A percentile compares a stretch with the other conserved stretches of the same genome.
Conservation (phyloP, 129 eudicot genomes). For the Erigeron canadensis region DNA sequence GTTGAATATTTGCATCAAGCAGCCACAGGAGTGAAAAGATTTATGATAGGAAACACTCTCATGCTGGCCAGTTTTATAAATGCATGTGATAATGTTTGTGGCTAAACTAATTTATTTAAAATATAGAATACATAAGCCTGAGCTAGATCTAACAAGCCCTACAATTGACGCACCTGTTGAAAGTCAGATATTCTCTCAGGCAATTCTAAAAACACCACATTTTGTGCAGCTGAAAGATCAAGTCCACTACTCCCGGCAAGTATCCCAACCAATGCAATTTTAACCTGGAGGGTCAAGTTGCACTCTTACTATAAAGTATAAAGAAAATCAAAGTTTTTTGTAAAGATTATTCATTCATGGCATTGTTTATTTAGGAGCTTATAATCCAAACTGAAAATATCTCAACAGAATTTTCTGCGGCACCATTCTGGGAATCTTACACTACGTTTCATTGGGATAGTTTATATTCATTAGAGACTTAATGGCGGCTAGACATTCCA, state of each 20-base stretch:
- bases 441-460: background rate
- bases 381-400: background rate
- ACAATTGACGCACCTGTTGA: slow-evolving; percentile 54
- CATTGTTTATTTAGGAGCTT: background rate
- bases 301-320: background rate
- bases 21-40: slow-evolving; percentile 4
- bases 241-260: slow-evolving; percentile 91
- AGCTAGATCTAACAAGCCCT: background rate
- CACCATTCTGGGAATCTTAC: slow-evolving; percentile 4
- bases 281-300: slow-evolving; percentile 50
- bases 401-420: background rate
- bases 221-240: slow-evolving; percentile 73
- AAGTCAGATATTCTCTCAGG: slow-evolving; percentile 66
- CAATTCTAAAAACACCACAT: slow-evolving; percentile 89
- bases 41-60: slow-evolving; percentile 18
- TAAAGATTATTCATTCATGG: background rate
- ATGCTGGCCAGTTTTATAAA: slow-evolving; percentile 1
- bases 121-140: slow-evolving; percentile 8
- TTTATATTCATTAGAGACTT: slow-evolving; percentile 9
- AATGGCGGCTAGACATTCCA: background rate
- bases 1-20: slow-evolving; percentile 27
- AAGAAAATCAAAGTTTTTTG: background rate
- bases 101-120: background rate
- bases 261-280: slow-evolving; percentile 86
- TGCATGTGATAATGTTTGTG: slow-evolving; percentile 8